Evolutionary conservation across 108 stramenopile species (phyloP), one percentile per base, ranked within the genome.

Genomic region (Fistulifera solaris): DNA sequence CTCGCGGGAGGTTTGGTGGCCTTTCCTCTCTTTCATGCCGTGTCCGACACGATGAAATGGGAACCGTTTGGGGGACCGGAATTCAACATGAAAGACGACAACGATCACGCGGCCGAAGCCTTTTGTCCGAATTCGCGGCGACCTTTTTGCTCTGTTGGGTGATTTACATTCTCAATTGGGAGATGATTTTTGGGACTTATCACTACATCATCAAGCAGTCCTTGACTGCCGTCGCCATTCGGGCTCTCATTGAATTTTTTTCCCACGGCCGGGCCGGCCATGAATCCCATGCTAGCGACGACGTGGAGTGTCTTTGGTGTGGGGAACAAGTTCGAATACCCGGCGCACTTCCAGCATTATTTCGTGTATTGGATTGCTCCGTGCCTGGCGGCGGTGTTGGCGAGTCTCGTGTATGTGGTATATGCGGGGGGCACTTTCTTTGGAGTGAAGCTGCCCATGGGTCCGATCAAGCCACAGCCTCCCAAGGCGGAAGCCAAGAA

Each of bases 241-340:
- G 92, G 8, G 77, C 73, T 45, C 70, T 94, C 13, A 94, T 94
- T 66, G 72, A 89, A 61, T 52, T 76, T 14, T 94, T 89, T 61
- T n/a, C 85, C 86, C 16, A 62, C 58, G 15, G 80, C 83, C 6
- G 92, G 92, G n/a, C 92, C 92, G 8, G 80, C 88, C 35, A 89
- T 94, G 56, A 94, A 94, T 59, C 92, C 92, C 40, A 89, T 89
- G 88, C 68, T 94, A 35, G 92, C 76, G 27, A 89, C 92, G 17
- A 63, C 65, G 10, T 87, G 85, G 86, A 62, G 59, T 58, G 81
- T 82, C 22, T 87, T 84, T 61, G 79, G 71, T 12, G 69, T 69
- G 22, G 80, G 73, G 1, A 61, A 56, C 38, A 61, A 54, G 1
- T 80, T 67, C 51, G 77, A 71, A 52, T 76, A 67, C 31, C 86